phyloP scores from a whole-genome alignment of 306 rosid species.

The Lathyrus tuberosus region DNA sequence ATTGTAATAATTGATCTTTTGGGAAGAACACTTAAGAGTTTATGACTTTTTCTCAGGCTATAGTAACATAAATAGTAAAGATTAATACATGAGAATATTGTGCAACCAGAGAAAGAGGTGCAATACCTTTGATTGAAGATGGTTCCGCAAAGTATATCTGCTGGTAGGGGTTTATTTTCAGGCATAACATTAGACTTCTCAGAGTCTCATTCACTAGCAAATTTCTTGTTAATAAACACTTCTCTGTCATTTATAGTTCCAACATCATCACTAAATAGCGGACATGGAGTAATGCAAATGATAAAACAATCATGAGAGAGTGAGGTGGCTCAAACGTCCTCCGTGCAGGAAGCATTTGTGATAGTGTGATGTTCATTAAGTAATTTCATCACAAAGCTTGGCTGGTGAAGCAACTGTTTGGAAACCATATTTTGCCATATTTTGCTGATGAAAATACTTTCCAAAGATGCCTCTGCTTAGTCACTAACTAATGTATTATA shows the following conservation, averaged over 20 bases:
- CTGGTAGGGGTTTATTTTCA: slow-evolving; percentile 40
- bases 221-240: slow-evolving; percentile 30
- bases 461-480: neutral
- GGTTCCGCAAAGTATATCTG: slow-evolving; percentile 62
- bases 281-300: slow-evolving; percentile 45
- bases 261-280: slow-evolving; percentile 52
- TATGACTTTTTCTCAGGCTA: slow-evolving; percentile 18
- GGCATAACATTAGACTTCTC: slow-evolving; percentile 39
- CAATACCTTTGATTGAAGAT: slow-evolving; percentile 84
- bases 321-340: neutral
- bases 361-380: neutral
- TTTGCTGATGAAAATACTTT: slow-evolving; percentile 38
- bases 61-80: slow-evolving; percentile 8
- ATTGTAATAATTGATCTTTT: slow-evolving; percentile 11
- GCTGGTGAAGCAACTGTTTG: slow-evolving; percentile 43
- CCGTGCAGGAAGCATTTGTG: neutral
- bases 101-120: slow-evolving; percentile 24
- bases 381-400: slow-evolving; percentile 32
- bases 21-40: neutral
- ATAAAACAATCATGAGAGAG: slow-evolving; percentile 33
- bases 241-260: slow-evolving; percentile 46
- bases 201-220: slow-evolving; percentile 43
- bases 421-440: slow-evolving; percentile 42
- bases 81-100: slow-evolving; percentile 5
- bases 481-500: neutral